phyloP scores from a whole-genome alignment of 768 basidiomycete genomes.

The Amanita rimosa region DNA sequence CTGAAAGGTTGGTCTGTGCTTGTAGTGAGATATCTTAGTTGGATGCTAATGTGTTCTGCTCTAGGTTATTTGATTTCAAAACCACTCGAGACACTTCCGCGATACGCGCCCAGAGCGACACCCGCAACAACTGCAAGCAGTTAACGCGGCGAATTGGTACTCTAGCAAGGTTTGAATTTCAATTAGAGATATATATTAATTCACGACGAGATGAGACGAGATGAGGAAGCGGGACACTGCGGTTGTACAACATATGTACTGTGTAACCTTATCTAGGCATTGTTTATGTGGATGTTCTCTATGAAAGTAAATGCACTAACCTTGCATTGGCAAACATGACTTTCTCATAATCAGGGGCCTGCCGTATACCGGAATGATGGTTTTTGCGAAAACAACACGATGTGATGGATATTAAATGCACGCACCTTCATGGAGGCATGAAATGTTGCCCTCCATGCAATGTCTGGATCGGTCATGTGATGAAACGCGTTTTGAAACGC shows the following conservation, averaged over 20 bases:
- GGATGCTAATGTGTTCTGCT: neutral
- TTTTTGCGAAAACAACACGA: too few species aligned
- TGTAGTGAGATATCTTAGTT: neutral
- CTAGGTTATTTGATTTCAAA: constrained; percentile 4
- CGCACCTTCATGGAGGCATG: too few species aligned
- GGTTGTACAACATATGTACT: neutral
- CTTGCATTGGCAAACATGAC: too few species aligned
- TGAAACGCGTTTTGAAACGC: too few species aligned
- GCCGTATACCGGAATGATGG: too few species aligned
- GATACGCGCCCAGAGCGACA: neutral
- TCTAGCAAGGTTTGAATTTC: neutral
- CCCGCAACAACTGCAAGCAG: neutral
- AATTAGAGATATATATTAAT: neutral
- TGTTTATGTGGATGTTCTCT: too few species aligned
- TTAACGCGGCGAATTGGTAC: neutral
- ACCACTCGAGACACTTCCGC: constrained; percentile 5
- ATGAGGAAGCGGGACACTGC: neutral
- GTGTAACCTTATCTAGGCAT: too few species aligned
- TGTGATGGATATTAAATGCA: too few species aligned
- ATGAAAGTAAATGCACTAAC: too few species aligned
- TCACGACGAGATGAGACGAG: neutral
- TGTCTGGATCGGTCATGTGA: too few species aligned
- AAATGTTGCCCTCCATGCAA: too few species aligned
- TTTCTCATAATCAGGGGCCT: too few species aligned
- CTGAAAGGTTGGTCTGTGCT: constrained; percentile 31